Percentiles rank a stretch among this genome's conserved stretches.
These are phyloP conservation scores for Teunomyces cretensis DNA, from an alignment of 805 yeast genomes.

Conservation along the genomic window DNA sequence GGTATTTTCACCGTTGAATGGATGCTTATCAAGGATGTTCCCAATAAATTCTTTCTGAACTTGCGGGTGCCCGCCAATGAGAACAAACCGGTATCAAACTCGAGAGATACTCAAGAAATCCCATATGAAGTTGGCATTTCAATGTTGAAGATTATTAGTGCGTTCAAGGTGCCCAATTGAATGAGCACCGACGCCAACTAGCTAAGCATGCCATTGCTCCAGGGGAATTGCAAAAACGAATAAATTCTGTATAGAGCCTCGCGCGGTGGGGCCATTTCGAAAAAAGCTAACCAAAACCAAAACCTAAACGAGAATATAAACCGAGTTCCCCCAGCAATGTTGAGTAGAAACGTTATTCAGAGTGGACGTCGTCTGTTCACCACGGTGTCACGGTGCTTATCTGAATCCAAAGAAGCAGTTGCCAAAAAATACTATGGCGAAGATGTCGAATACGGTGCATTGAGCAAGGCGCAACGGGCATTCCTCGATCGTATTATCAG, in stretches of 20 bases:
- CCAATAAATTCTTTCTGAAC: constrained; percentile 47
- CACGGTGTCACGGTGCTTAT: neutral
- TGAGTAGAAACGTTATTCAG: neutral
- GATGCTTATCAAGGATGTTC: constrained; percentile 51
- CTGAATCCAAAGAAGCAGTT: constrained; percentile 1
- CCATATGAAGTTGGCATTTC: constrained; percentile 48
- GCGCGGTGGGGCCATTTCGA: constrained; percentile 4
- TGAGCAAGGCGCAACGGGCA: constrained; percentile 61
- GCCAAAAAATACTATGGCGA: constrained; percentile 20
- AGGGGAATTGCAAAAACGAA: too few species aligned
- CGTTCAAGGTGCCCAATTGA: constrained; percentile 12
- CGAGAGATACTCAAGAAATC: constrained; percentile 62
- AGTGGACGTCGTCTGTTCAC: neutral
- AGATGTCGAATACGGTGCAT: constrained; percentile 34
- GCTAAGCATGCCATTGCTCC: too few species aligned
- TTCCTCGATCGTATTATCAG: constrained; percentile 73
- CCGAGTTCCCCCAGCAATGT: neutral
- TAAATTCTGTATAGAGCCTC: neutral
- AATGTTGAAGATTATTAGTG: constrained; percentile 46
- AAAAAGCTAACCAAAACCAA: neutral
- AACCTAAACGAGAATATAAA: neutral
- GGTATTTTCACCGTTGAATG: constrained; percentile 56
- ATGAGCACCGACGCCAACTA: neutral
- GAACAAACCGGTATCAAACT: constrained; percentile 52
- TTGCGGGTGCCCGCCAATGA: constrained; percentile 47